Evolutionary conservation across 371 early-diverging fungal species (phyloP), one percentile per base, ranked within the genome.

Genomic region (Phascolomyces articulosus): DNA sequence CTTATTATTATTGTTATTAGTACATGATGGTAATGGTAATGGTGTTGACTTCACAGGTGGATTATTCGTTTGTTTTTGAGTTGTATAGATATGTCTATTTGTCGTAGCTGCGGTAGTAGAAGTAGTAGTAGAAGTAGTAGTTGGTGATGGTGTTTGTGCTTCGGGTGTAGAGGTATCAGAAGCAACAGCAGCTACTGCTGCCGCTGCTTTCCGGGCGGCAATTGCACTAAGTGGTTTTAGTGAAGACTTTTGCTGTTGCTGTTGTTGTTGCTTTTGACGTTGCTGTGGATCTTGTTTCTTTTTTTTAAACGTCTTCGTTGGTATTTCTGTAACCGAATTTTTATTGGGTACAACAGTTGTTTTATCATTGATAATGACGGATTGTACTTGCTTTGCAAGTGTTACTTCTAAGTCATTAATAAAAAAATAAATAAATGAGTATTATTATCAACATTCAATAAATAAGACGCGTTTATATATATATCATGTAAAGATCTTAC

Each of bases 221-320:
- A 70, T 29, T 10, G 70, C 70, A 26, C 70, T 70, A 15, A 65
- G 63, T 23, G n/a, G 29, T 64, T 41, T 38, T 18, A 54, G 44
- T 44, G n/a, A n/a, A 13, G 16, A 0, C 8, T 44, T 4, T n/a
- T 44, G 44, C 4, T n/a, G 44, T 44, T 16, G 44, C 4, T 44
- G 44, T 44, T 41, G 41, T n/a, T 44, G 44, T 44, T 13, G 44
- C 44, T 44, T 13, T 34, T 34, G 34, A 34, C 34, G 34, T n/a
- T 44, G 44, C 6, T n/a, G 44, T 15, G 18, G n/a, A n/a, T n/a
- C n/a, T n/a, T n/a, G n/a, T n/a, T n/a, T n/a, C n/a, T n/a, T 7
- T 2, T 13, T 16, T 44, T 44, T 16, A n/a, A 44, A 13, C 15
- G 18, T 16, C 15, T 16, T 44, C 16, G 44, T 1, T 8, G 0